Evolutionary conservation across 2,329 filamentous ascomycete genomes (phyloP), one percentile per base, ranked within the genome.

Genomic region (Colletotrichum gigasporum): DNA sequence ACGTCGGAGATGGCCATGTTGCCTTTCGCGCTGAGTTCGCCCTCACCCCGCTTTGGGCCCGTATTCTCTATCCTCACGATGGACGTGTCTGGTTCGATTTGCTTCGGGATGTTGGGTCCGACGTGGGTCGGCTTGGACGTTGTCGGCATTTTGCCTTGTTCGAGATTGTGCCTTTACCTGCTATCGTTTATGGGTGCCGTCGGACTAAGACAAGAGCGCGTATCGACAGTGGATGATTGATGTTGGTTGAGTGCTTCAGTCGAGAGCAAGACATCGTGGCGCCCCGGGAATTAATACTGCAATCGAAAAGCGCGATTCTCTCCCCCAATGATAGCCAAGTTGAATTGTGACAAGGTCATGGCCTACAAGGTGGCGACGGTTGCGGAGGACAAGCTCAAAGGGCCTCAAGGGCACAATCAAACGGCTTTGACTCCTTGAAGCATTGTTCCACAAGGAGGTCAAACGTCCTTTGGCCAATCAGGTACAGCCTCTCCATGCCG

Each of bases 251-350:
- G 18, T 45, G 35, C 7, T 39, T 14, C 12, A 32, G 30, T n/a
- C n/a, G n/a, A n/a, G n/a, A n/a, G n/a, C n/a, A n/a, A 26, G 18
- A 35, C 34, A 32, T 22, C 11, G 26, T 24, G 55, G 14, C 8
- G 39, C 39, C 18, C 16, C 11, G 10, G 11, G 11, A 10, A 48
- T 61, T 60, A 53, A 61, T 53, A 64, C 7, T 26, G 14, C 28
- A 41, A 26, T 2, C 14, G 6, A 32, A 22, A 11, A 48, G 35
- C n/a, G 12, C 11, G 3, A 20, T 10, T n/a, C 30, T 59, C 42
- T 62, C 20, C 56, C n/a, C 7, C 3, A 3, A 14, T 28, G 24
- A 14, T 32, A 4, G 26, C 22, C 35, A 37, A 16, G 12, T 11
- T 12, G 3, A 4, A 6, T 22, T 53, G 26, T 45, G 16, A 24